These are phyloP conservation scores for Coemansia sp. DNA, from an alignment of 192 early-diverging fungal species.

Conservation along the genomic window DNA sequence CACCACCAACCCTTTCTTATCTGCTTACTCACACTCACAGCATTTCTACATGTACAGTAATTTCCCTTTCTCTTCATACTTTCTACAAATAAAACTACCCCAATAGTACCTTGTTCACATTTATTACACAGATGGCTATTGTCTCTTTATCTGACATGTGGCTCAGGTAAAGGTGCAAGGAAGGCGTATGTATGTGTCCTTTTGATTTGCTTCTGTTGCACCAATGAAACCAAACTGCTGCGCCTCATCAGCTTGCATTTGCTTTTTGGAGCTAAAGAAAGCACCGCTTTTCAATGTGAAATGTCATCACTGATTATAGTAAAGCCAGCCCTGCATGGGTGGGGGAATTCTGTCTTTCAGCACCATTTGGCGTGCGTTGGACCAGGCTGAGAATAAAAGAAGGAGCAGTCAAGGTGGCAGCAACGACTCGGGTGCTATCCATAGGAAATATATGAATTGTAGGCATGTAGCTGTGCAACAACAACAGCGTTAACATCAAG, in stretches of 20 bases:
- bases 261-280: not conserved
- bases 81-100: not conserved
- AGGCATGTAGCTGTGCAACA: not conserved
- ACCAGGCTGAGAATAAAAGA: not conserved
- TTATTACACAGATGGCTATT: not conserved
- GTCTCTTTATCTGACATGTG: not conserved
- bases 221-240: not conserved
- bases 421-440: not conserved
- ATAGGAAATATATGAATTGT: not conserved
- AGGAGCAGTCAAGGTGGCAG: not conserved
- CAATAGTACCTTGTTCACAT: not conserved
- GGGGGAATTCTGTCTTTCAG: no score
- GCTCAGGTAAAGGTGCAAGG: slow-evolving; percentile 1
- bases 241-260: not conserved
- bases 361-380: not conserved
- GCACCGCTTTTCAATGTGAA: no score
- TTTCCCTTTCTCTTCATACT: slow-evolving; percentile 10
- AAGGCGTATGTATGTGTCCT: not conserved
- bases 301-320: no score
- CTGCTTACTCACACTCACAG: no score
- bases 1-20: no score
- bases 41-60: slow-evolving; percentile 21
- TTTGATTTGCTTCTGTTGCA: not conserved
- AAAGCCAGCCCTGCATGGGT: no score
- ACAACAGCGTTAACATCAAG: not conserved